A percentile compares a stretch with the other conserved stretches of the same genome.
Conservation (phyloP, 257 asterid species). For the Euphrasia confusa region DNA sequence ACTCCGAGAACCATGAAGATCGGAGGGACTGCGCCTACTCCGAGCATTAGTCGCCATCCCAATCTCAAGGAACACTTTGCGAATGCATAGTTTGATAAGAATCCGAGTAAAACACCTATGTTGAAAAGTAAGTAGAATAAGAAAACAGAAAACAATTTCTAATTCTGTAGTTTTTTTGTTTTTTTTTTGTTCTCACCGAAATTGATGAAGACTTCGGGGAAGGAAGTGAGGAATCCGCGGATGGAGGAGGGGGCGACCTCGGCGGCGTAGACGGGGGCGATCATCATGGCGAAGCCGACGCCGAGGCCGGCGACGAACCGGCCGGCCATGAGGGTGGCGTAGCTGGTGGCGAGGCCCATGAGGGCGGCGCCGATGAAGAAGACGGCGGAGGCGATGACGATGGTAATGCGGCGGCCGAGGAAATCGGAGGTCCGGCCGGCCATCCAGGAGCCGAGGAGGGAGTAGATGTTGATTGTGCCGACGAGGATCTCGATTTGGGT, state of each 20-base stretch:
- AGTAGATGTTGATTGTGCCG: conserved; percentile 33
- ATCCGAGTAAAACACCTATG: conserved; percentile 31
- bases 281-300: conserved; percentile 30
- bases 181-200: conserved; percentile 11
- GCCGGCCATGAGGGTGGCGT: conserved; percentile 30
- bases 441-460: conserved; percentile 30
- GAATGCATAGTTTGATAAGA: conserved; percentile 31
- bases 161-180: too few species aligned
- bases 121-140: too few species aligned
- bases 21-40: conserved; percentile 31
- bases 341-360: conserved; percentile 32
- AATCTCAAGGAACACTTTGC: conserved; percentile 22
- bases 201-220: conserved; percentile 36
- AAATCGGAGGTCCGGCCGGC: conserved; percentile 38
- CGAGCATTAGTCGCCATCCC: conserved; percentile 44
- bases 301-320: conserved; percentile 38
- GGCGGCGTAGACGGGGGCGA: conserved; percentile 38
- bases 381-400: conserved; percentile 28
- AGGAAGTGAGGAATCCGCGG: conserved; percentile 33
- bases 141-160: too few species aligned
- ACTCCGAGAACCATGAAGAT: conserved; percentile 29
- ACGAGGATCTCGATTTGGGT: conserved; percentile 29
- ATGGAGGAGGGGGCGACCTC: conserved; percentile 34
- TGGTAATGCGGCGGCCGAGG: conserved; percentile 36
- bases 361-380: conserved; percentile 31